Evolutionary conservation across 345 rosid species (phyloP), one percentile per base, ranked within the genome.

Genomic region (Carallia pectinifolia): DNA sequence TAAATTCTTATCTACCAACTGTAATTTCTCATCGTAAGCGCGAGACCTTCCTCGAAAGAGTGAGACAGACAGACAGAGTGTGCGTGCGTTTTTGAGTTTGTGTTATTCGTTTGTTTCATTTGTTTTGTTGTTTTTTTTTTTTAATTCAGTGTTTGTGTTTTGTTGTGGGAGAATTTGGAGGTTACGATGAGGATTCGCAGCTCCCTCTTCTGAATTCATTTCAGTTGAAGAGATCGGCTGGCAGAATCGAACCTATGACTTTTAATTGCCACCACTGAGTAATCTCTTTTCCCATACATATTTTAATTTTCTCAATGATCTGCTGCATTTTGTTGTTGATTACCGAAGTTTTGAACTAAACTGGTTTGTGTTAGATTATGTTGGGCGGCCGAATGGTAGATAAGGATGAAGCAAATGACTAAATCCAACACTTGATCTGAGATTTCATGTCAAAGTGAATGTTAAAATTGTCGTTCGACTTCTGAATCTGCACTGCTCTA

Each of bases 371-470:
- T 53, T 69, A 2, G 10, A 17, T 39, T 34, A 12, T 1, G 8
- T 16, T 7, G 4, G n/a, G 36, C 3, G 1, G 48, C 50, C 0
- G 8, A 9, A 56, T 48, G 17, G 38, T 53, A 29, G 92, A 76
- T 82, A 70, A 71, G 74, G 88, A 84, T 84, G 86, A 85, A 76
- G 87, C 83, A 52, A 65, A 12, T 53, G 12, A 53, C 29, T 39
- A 72, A 77, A 88, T 88, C 88, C 90, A 84, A 88, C 88, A 82
- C 87, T 85, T 88, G 89, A 84, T 80, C 92, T 84, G 89, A 85
- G 79, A 69, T 53, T 70, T 34, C 33, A 47, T 73, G 74, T 77
- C 79, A 59, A 44, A 81, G 72, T 81, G 88, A 82, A 73, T 85
- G 68, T 62, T 30, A 66, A 23, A 23, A 10, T 37, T 13, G 48